Percentiles rank a stretch among this genome's conserved stretches.
phyloP scores from a whole-genome alignment of 331 rosid genomes.

The Spiraea crenata region DNA sequence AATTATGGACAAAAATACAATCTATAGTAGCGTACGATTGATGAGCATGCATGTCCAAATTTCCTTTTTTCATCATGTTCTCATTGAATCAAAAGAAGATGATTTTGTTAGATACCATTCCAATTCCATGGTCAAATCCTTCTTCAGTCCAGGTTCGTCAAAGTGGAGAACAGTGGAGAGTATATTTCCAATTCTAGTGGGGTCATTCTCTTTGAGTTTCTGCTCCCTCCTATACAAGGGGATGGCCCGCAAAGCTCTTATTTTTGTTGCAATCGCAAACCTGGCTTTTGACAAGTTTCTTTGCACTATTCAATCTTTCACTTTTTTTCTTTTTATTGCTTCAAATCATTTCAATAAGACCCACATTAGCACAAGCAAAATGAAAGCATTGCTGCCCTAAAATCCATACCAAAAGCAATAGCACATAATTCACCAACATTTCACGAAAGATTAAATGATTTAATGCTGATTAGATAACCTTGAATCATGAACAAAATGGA shows the following conservation, averaged over 20 bases:
- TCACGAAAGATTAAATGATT: constrained; percentile 21
- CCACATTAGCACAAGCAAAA: constrained; percentile 56
- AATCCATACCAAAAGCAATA: constrained; percentile 42
- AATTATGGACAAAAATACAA: not conserved
- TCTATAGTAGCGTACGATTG: constrained; percentile 9
- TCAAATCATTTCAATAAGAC: constrained; percentile 56
- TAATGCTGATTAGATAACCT: constrained; percentile 39
- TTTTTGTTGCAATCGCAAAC: constrained; percentile 35
- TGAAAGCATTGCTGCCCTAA: constrained; percentile 32
- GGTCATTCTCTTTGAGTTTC: constrained; percentile 33
- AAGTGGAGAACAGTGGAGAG: constrained; percentile 19
- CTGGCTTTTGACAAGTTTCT: constrained; percentile 40
- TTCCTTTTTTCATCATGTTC: constrained; percentile 40
- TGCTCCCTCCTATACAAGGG: constrained; percentile 32
- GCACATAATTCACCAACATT: constrained; percentile 37
- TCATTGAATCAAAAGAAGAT: constrained; percentile 46
- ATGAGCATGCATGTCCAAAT: constrained; percentile 33
- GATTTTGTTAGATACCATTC: constrained; percentile 43
- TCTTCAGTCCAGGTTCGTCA: constrained; percentile 47
- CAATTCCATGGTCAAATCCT: constrained; percentile 25
- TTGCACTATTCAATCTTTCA: constrained; percentile 45
- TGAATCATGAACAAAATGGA: constrained; percentile 40
- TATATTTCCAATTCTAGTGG: constrained; percentile 25
- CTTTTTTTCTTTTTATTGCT: constrained; percentile 40
- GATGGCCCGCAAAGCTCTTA: constrained; percentile 41